Conservation (phyloP, 345 rosid species). For the Eucalyptus viminalis region DNA sequence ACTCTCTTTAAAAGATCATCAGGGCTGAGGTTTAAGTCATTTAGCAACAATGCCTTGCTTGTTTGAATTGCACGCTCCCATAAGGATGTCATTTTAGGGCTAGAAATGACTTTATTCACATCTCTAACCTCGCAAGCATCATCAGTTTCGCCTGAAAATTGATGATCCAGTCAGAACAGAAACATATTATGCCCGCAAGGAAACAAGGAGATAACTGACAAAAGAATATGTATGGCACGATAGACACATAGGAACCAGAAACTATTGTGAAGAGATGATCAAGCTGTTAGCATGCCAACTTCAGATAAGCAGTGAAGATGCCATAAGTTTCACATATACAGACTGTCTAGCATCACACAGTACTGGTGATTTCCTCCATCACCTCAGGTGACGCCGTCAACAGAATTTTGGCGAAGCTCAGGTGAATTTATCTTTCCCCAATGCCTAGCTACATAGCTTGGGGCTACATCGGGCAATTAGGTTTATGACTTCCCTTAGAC, state of each 20-base stretch:
- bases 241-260: background rate
- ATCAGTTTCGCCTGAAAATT: slow-evolving; percentile 9
- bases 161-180: background rate
- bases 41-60: slow-evolving; percentile 53
- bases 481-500: background rate
- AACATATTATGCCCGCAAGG: background rate
- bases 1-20: slow-evolving; percentile 62
- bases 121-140: background rate
- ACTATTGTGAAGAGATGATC: background rate
- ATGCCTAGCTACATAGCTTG: background rate
- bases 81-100: slow-evolving; percentile 70
- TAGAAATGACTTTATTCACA: slow-evolving; percentile 22
- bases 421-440: background rate
- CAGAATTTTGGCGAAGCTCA: background rate
- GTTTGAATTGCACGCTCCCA: slow-evolving; percentile 67
- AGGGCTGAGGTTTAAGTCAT: slow-evolving; percentile 42
- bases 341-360: background rate
- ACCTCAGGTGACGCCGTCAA: background rate
- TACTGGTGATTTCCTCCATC: background rate
- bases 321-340: background rate
- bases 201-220: background rate
- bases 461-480: background rate
- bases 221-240: background rate
- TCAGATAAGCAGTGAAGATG: background rate
- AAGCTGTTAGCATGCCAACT: background rate